Base-by-base conservation (phyloP, 805 yeast species). In the Teunomyces gatunensis region DNA sequence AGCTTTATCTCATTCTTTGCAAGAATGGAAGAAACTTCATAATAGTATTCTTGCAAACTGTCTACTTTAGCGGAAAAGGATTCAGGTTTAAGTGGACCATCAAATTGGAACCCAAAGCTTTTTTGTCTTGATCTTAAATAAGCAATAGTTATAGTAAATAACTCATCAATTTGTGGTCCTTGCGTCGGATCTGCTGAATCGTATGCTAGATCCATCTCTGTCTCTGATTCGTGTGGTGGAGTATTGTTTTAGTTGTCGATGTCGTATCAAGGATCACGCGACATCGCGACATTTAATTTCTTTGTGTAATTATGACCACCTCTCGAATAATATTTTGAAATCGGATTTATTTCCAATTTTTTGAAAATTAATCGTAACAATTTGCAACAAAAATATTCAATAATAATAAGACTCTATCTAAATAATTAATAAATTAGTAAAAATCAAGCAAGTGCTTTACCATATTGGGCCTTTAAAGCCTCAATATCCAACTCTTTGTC, bases 11-110 rank as follows among this genome's bases (percentile, higher is more conserved):
- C 48, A 33, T 48, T 33, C n/a, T 53, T 50, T 6, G 25, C 32
- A 10, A 64, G 54, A 3, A 43, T 17, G 17, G 49, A 35, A 13
- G 43, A 44, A 5, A 52, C 45, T 21, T 54, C 61, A 34, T 39
- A 34, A 35, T 52, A 56, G 50, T 48, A 55, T 33, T 56, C 61
- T 33, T 60, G 57, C 18, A 57, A 52, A 27, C 43, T 46, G 18
- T 60, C 55, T 30, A 62, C 39, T 45, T 47, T 46, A 13, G 20
- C 25, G 23, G 28, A 46, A 32, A 58, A 51, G 15, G 50, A 56
- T n/a, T 49, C 52, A 17, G 48, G 48, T 29, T 37, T 32, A n/a
- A 21, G 3, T 12, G 17, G 15, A 27, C 29, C 33, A 40, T 40
- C 34, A 17, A 40, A 28, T 7, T 40, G 20, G 13, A 37, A 37